Percentiles rank a stretch among this genome's conserved stretches.
Conservation (phyloP, 345 rosid species). For the Rhizophora mangle region DNA sequence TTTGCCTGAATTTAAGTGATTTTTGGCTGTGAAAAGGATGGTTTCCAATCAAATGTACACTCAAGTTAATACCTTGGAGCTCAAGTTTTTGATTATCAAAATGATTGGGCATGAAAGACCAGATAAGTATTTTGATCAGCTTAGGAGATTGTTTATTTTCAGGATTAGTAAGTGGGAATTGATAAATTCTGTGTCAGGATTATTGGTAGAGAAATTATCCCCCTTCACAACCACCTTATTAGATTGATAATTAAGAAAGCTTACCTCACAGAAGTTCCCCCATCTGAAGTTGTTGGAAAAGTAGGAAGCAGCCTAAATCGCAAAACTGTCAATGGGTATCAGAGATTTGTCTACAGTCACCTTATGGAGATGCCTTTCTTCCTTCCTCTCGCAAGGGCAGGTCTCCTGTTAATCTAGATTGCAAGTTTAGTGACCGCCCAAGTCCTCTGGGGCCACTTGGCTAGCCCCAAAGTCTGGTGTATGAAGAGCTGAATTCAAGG, state of each 20-base stretch:
- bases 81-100: conserved; percentile 43
- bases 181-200: conserved; percentile 55
- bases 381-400: conserved; percentile 64
- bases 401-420: conserved; percentile 43
- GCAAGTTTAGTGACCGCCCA: conserved; percentile 60
- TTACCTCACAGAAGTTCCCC: conserved; percentile 47
- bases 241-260: conserved; percentile 68
- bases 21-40: conserved; percentile 26
- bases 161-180: conserved; percentile 59
- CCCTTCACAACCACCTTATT: conserved; percentile 68
- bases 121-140: conserved; percentile 69
- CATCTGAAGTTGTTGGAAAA: conserved; percentile 25
- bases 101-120: conserved; percentile 74
- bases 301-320: conserved; percentile 32
- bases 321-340: conserved; percentile 33
- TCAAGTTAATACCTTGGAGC: conserved; percentile 45
- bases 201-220: conserved; percentile 63
- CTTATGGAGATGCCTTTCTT: conserved; percentile 51
- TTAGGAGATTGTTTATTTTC: conserved; percentile 48
- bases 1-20: background rate
- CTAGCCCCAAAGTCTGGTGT: conserved; percentile 56
- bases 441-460: conserved; percentile 80
- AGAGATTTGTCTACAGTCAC: conserved; percentile 40
- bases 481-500: conserved; percentile 55
- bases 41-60: conserved; percentile 23